A percentile compares a stretch with the other conserved stretches of the same genome.
These are phyloP conservation scores for Penicillium antarcticum DNA, from an alignment of 495 filamentous ascomycete species.

Conservation along the genomic window DNA sequence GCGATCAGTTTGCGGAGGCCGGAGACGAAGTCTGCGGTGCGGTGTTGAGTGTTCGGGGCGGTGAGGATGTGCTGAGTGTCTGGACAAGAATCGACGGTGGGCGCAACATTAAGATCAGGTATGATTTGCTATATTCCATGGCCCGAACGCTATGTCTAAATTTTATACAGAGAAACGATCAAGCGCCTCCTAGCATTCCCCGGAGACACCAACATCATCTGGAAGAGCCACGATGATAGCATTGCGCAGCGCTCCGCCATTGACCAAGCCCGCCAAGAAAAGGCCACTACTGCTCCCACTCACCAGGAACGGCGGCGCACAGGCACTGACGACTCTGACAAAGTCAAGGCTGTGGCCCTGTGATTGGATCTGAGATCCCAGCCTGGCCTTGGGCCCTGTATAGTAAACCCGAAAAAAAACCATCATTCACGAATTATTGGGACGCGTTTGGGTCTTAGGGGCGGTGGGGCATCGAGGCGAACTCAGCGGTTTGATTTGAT, in stretches of 20 bases:
- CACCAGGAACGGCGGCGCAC: constrained; percentile 44
- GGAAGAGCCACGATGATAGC: constrained; percentile 85
- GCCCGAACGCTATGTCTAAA: background rate
- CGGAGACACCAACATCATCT: constrained; percentile 83
- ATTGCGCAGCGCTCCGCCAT: constrained; percentile 79
- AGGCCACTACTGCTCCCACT: constrained; percentile 39
- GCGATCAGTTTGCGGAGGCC: constrained; percentile 92
- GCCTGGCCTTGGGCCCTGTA: constrained; percentile 42
- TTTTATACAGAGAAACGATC: constrained; percentile 72
- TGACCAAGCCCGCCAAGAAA: constrained; percentile 79
- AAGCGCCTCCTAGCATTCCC: constrained; percentile 84
- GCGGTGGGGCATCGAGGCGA: constrained; percentile 42
- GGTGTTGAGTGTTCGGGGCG: constrained; percentile 89
- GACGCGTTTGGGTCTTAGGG: constrained; percentile 41
- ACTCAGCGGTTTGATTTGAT: constrained; percentile 43
- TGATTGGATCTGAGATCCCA: constrained; percentile 23
- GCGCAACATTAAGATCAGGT: constrained; percentile 96
- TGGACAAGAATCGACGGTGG: constrained; percentile 93
- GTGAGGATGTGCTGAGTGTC: constrained; percentile 95
- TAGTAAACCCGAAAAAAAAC: constrained; percentile 40
- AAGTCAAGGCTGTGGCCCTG: constrained; percentile 34
- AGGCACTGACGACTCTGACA: constrained; percentile 47
- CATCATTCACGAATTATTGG: constrained; percentile 37
- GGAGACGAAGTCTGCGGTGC: constrained; percentile 92
- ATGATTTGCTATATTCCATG: constrained; percentile 20